These are phyloP conservation scores for Pseudogymnoascus sp. DNA, from an alignment of 2,329 filamentous ascomycete genomes.

Conservation along the genomic window DNA sequence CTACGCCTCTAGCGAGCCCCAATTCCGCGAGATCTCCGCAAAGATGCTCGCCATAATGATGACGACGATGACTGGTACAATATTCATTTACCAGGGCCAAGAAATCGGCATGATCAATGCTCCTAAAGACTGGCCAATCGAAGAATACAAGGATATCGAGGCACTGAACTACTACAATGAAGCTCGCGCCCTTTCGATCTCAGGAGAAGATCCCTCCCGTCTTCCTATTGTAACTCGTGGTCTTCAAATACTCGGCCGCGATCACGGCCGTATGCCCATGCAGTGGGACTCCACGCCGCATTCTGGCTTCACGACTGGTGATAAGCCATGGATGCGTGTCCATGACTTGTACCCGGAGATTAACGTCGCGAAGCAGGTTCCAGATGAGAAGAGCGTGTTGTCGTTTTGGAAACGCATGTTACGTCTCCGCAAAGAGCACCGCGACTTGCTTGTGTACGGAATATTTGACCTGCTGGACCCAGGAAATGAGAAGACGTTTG, in stretches of 20 bases:
- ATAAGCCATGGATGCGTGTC: conserved; percentile 52
- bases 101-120: conserved; percentile 52
- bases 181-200: conserved; percentile 38
- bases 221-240: conserved; percentile 22
- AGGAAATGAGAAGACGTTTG: conserved; percentile 37
- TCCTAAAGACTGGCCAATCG: conserved; percentile 43
- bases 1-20: conserved; percentile 27
- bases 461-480: conserved; percentile 44
- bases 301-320: conserved; percentile 52
- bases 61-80: conserved; percentile 42
- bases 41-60: conserved; percentile 47
- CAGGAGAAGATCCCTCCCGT: conserved; percentile 13
- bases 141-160: conserved; percentile 42
- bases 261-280: conserved; percentile 61
- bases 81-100: conserved; percentile 53
- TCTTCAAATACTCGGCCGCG: conserved; percentile 52
- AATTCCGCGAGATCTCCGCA: conserved; percentile 25
- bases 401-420: conserved; percentile 27
- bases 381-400: conserved; percentile 20
- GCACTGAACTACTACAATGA: conserved; percentile 40
- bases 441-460: conserved; percentile 53
- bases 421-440: conserved; percentile 37
- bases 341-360: conserved; percentile 44
- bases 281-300: conserved; percentile 51
- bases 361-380: conserved; percentile 48